phyloP scores from a whole-genome alignment of 2,329 filamentous ascomycete species.

The Chaetomium olivaceum region DNA sequence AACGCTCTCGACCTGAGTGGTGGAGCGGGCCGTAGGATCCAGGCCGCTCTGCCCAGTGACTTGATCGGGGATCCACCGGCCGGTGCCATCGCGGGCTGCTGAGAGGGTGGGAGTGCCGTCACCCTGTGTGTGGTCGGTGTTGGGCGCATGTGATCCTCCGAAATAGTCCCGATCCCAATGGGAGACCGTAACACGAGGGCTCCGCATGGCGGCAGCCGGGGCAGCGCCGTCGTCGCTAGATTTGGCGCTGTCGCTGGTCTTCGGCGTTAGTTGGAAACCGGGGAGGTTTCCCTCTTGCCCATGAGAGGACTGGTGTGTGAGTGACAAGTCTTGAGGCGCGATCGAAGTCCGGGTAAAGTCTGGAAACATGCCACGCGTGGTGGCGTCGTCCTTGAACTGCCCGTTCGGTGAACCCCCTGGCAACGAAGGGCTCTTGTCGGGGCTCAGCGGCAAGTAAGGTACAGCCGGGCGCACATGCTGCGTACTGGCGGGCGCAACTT shows the following conservation, averaged over 20 bases:
- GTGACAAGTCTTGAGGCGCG: conserved; percentile 46
- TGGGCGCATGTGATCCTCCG: conserved; percentile 21
- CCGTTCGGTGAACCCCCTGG: conserved; percentile 47
- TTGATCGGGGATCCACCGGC: conserved; percentile 45
- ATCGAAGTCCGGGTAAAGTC: conserved; percentile 40
- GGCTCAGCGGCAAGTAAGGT: conserved; percentile 50
- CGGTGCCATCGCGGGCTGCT: conserved; percentile 43
- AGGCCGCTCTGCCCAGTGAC: conserved; percentile 48
- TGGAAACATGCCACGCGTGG: conserved; percentile 29
- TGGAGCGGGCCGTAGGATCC: conserved; percentile 48
- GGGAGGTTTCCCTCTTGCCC: conserved; percentile 36
- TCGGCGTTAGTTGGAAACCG: conserved; percentile 50
- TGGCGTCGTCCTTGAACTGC: conserved; percentile 37
- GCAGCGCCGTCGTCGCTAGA: conserved; percentile 54
- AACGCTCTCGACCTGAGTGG: conserved; percentile 48
- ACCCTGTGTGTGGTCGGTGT: conserved; percentile 19
- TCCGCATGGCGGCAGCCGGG: conserved; percentile 48
- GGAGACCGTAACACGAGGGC: conserved; percentile 58
- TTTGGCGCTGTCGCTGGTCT: conserved; percentile 50
- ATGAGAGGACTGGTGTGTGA: conserved; percentile 40
- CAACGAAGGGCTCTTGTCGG: conserved; percentile 52
- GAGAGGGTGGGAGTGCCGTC: conserved; percentile 26
- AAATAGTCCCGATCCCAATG: conserved; percentile 52
- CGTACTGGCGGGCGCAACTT: conserved; percentile 20
- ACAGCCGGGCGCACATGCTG: conserved; percentile 33